Conservation (phyloP, 1,284 basidiomycete genomes). For the Golubevia pallescens region DNA sequence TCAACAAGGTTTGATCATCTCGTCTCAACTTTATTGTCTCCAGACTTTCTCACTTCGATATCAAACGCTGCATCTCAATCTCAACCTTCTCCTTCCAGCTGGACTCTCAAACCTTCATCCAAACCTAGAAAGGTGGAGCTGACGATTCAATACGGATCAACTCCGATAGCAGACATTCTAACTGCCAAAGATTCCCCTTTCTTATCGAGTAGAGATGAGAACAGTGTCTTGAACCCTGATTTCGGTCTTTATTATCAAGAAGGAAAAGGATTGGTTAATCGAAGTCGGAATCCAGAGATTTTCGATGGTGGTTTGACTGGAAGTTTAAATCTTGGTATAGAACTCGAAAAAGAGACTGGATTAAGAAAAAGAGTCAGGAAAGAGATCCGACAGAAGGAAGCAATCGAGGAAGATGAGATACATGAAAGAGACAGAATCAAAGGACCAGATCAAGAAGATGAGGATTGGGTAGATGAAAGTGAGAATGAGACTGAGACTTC, state of each 20-base stretch:
- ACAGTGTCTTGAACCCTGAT: conserved; percentile 24
- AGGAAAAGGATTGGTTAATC: conserved; percentile 25
- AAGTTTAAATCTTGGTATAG: background rate
- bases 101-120: background rate
- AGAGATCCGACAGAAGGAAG: conserved; percentile 3
- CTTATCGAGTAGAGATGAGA: conserved; percentile 24
- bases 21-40: conserved; percentile 23
- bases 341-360: background rate
- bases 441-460: conserved; percentile 13
- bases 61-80: background rate
- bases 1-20: conserved; percentile 47
- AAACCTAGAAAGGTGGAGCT: too few relatives aligned
- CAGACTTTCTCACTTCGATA: conserved; percentile 18
- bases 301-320: conserved; percentile 31
- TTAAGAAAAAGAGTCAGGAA: conserved; percentile 18
- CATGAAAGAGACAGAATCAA: background rate
- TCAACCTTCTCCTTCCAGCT: conserved; percentile 5
- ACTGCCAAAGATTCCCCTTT: conserved; percentile 7
- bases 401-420: background rate
- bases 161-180: conserved; percentile 23
- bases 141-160: conserved; percentile 25
- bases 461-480: background rate
- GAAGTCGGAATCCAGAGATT: conserved; percentile 7
- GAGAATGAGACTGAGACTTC: too few relatives aligned
- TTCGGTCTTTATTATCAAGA: conserved; percentile 22